phyloP scores from a whole-genome alignment of 2,329 filamentous ascomycete species.

The Cladosporium phlei region DNA sequence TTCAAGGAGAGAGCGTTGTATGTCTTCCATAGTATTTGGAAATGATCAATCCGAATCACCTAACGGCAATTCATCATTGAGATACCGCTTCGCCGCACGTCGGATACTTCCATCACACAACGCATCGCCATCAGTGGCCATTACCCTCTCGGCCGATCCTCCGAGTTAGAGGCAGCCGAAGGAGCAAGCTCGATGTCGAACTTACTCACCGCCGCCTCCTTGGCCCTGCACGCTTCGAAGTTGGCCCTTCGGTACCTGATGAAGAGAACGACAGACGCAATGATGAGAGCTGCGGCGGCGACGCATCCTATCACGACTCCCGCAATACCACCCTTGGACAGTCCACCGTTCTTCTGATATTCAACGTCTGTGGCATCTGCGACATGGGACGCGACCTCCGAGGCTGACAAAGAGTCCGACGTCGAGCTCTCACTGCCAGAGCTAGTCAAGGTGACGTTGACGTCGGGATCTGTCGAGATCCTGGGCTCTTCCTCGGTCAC shows the following conservation, averaged over 20 bases:
- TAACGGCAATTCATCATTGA: background rate
- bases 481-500: constrained; percentile 37
- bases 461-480: constrained; percentile 19
- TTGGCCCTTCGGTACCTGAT: constrained; percentile 15
- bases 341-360: constrained; percentile 16
- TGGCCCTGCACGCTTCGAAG: constrained; percentile 6
- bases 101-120: background rate
- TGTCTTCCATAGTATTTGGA: background rate
- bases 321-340: constrained; percentile 41
- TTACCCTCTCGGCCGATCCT: background rate
- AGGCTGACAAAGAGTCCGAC: constrained; percentile 9
- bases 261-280: constrained; percentile 23
- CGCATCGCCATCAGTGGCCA: background rate
- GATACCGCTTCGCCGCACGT: background rate
- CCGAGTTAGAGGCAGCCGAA: background rate
- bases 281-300: constrained; percentile 14
- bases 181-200: constrained; percentile 8
- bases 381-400: constrained; percentile 1
- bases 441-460: constrained; percentile 25
- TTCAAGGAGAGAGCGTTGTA: too few species aligned
- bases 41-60: background rate
- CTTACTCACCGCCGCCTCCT: constrained; percentile 4
- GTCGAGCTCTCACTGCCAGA: constrained; percentile 14
- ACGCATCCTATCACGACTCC: constrained; percentile 36
- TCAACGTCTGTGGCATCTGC: constrained; percentile 4